Conservation (phyloP, 2,329 filamentous ascomycete genomes). For the Colletotrichum spaethianum region DNA sequence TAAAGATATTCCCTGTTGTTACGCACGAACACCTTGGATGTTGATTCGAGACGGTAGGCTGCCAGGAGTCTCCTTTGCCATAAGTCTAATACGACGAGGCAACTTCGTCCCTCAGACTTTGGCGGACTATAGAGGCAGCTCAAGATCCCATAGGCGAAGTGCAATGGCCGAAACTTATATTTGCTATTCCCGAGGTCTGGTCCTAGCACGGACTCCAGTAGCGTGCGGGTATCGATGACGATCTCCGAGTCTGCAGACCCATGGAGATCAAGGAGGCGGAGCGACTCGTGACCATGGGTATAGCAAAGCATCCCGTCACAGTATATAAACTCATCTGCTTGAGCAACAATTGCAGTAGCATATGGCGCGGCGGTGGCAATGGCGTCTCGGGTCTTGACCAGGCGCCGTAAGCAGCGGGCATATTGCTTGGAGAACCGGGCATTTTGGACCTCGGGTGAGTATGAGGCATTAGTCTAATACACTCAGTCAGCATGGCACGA, state of each 20-base stretch:
- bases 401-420: constrained; percentile 68
- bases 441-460: constrained; percentile 45
- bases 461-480: constrained; percentile 43
- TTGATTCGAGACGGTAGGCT: constrained; percentile 58
- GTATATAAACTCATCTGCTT: constrained; percentile 74
- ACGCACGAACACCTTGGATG: constrained; percentile 75
- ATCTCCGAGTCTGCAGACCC: constrained; percentile 62
- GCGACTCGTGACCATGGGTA: constrained; percentile 57
- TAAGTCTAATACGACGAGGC: constrained; percentile 68
- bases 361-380: constrained; percentile 75
- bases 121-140: constrained; percentile 69
- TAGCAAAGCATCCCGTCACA: constrained; percentile 77
- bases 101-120: constrained; percentile 54
- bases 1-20: constrained; percentile 74
- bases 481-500: constrained; percentile 41
- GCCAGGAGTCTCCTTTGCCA: constrained; percentile 55
- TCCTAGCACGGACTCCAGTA: constrained; percentile 14
- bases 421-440: constrained; percentile 51
- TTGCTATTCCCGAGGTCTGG: constrained; percentile 45
- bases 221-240: constrained; percentile 60
- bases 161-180: constrained; percentile 67
- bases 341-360: constrained; percentile 70
- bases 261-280: constrained; percentile 74
- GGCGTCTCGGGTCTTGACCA: constrained; percentile 73
- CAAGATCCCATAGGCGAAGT: constrained; percentile 70